A percentile compares a stretch with the other conserved stretches of the same genome.
Evolutionary conservation across 2,329 filamentous ascomycete genomes (phyloP).

Genomic region (Lasiodiplodia citricola): DNA sequence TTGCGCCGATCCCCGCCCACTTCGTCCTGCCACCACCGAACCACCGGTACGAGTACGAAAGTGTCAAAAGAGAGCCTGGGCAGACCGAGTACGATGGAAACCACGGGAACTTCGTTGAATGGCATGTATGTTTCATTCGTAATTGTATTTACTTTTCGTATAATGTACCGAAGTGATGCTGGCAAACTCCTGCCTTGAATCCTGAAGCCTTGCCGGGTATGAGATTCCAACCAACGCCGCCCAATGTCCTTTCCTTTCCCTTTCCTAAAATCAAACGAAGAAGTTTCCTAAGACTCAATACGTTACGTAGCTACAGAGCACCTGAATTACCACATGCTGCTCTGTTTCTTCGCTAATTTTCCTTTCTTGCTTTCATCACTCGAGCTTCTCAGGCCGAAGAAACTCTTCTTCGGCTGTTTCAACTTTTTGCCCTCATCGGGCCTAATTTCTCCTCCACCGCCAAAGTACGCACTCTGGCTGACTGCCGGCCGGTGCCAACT

Average conservation of each 20-base stretch:
- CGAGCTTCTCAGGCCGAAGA: conserved; percentile 42
- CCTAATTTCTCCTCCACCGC: conserved; percentile 37
- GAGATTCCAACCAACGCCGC: conserved; percentile 2
- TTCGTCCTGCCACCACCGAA: background rate
- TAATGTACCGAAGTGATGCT: background rate
- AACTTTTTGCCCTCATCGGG: conserved; percentile 36
- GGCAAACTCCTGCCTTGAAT: background rate
- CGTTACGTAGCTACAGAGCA: background rate
- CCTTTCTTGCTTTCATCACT: conserved; percentile 32
- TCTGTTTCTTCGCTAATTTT: conserved; percentile 49
- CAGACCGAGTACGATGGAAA: background rate
- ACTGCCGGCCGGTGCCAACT: conserved; percentile 37
- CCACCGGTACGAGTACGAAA: background rate
- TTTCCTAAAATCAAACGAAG: background rate
- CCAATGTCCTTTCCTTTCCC: background rate
- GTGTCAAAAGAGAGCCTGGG: background rate
- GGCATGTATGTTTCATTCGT: background rate
- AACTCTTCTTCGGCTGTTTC: conserved; percentile 45
- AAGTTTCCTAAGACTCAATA: background rate
- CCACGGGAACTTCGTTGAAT: background rate
- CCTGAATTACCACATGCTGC: conserved; percentile 47
- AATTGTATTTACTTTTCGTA: background rate
- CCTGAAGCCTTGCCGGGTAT: conserved; percentile 5
- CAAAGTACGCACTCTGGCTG: conserved; percentile 40
- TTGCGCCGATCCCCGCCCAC: conserved; percentile 1